Conservation (phyloP, 768 basidiomycete genomes). For the Tulasnella sp. region DNA sequence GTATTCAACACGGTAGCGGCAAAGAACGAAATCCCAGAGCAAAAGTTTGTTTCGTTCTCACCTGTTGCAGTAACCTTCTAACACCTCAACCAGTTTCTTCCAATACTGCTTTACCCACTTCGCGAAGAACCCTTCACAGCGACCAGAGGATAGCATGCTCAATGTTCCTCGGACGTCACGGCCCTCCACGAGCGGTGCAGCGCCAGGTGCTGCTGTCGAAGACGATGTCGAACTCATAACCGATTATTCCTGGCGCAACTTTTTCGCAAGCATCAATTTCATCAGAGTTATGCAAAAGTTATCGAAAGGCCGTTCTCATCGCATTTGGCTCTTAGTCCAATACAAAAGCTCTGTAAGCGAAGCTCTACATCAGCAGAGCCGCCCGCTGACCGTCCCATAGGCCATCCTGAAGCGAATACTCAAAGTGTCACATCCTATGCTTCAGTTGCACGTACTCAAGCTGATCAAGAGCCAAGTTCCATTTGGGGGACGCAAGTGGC, state of each 20-base stretch:
- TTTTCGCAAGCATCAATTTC: slow-evolving; percentile 94
- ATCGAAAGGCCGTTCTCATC: slow-evolving; percentile 85
- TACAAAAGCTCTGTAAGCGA: slow-evolving; percentile 87
- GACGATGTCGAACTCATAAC: slow-evolving; percentile 84
- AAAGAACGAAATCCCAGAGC: slow-evolving; percentile 75
- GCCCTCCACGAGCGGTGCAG: not conserved
- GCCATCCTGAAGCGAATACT: slow-evolving; percentile 92
- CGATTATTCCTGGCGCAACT: slow-evolving; percentile 96
- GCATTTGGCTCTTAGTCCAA: slow-evolving; percentile 91
- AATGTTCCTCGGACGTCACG: slow-evolving; percentile 35
- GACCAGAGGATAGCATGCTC: slow-evolving; percentile 54
- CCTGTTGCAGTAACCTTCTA: not conserved
- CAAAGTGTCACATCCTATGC: slow-evolving; percentile 83
- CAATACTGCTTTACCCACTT: slow-evolving; percentile 77
- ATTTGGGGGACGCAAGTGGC: slow-evolving; percentile 95
- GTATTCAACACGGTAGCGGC: slow-evolving; percentile 72
- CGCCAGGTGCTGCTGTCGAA: slow-evolving; percentile 27
- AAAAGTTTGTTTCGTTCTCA: slow-evolving; percentile 44
- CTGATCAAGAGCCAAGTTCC: slow-evolving; percentile 98
- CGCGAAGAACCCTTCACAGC: slow-evolving; percentile 45
- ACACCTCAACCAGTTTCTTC: slow-evolving; percentile 61
- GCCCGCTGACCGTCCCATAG: slow-evolving; percentile 31
- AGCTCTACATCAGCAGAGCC: not conserved
- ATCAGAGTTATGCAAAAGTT: slow-evolving; percentile 96
- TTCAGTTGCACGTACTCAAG: slow-evolving; percentile 91